Conservation (phyloP, 2,329 filamentous ascomycete genomes). For the Lachnellula willkommii region DNA sequence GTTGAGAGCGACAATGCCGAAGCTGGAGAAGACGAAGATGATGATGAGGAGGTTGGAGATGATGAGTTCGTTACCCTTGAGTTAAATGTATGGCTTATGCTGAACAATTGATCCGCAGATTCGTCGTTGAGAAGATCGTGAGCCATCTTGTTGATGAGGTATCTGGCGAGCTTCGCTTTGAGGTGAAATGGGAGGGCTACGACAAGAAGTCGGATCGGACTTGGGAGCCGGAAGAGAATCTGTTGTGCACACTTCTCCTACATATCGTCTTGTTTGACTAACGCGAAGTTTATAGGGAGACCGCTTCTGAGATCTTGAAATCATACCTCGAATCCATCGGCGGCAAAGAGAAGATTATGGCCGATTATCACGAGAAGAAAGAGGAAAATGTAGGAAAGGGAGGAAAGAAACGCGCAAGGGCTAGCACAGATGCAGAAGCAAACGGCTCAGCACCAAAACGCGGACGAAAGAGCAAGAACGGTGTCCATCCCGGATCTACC, state of each 20-base stretch:
- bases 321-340: constrained; percentile 61
- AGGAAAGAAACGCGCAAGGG: constrained; percentile 53
- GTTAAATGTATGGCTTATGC: constrained; percentile 21
- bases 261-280: constrained; percentile 6
- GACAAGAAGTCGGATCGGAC: constrained; percentile 65
- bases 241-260: constrained; percentile 39
- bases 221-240: constrained; percentile 73
- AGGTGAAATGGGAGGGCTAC: constrained; percentile 79
- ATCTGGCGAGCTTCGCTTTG: constrained; percentile 50
- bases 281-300: constrained; percentile 39
- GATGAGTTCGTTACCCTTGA: constrained; percentile 36
- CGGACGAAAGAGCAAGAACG: constrained; percentile 24
- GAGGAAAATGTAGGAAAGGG: constrained; percentile 41
- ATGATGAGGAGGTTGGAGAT: constrained; percentile 37
- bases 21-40: constrained; percentile 26
- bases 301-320: constrained; percentile 54
- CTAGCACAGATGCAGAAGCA: constrained; percentile 32
- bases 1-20: constrained; percentile 28
- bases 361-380: constrained; percentile 39
- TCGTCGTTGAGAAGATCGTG: constrained; percentile 68
- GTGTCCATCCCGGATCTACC: constrained; percentile 41
- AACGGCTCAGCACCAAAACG: constrained; percentile 24
- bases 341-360: constrained; percentile 53
- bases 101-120: constrained; percentile 43
- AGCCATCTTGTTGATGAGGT: constrained; percentile 56